Evolutionary conservation across 176 grass and related monocot genomes (phyloP).

Genomic region (Oryza officinalis): DNA sequence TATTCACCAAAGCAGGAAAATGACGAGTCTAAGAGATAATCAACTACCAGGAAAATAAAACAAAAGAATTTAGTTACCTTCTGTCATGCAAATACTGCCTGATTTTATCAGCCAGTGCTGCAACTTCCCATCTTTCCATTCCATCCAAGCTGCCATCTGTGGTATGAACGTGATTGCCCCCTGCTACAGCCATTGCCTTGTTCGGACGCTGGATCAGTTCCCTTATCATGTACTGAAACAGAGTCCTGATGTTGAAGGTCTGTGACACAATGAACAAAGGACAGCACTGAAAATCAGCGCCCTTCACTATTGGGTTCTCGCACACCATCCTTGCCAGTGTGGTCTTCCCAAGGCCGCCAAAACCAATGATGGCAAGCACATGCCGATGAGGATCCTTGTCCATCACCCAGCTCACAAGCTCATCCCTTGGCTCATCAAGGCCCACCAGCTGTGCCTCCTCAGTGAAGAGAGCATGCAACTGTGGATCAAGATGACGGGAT

Average conservation of each 20-base stretch:
- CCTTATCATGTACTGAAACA: conserved; percentile 40
- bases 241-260: conserved; percentile 27
- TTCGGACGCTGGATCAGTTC: conserved; percentile 23
- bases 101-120: conserved; percentile 29
- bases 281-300: conserved; percentile 28
- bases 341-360: conserved; percentile 40
- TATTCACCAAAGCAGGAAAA: too few species aligned
- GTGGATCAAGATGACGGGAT: conserved; percentile 21
- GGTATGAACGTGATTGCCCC: neutral
- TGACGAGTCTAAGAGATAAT: neutral
- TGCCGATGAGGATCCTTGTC: conserved; percentile 8
- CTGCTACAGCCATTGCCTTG: conserved; percentile 16
- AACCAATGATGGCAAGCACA: conserved; percentile 39
- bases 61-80: neutral
- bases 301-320: conserved; percentile 24
- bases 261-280: conserved; percentile 45
- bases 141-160: conserved; percentile 13
- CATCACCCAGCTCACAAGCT: conserved; percentile 26
- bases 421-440: conserved; percentile 30
- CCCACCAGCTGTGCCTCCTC: conserved; percentile 47
- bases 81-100: conserved; percentile 45
- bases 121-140: conserved; percentile 33
- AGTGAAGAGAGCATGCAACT: conserved; percentile 43
- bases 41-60: neutral
- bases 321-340: conserved; percentile 41